Base-by-base conservation (phyloP, 2,329 filamentous ascomycete genomes). In the Fusarium redolens region DNA sequence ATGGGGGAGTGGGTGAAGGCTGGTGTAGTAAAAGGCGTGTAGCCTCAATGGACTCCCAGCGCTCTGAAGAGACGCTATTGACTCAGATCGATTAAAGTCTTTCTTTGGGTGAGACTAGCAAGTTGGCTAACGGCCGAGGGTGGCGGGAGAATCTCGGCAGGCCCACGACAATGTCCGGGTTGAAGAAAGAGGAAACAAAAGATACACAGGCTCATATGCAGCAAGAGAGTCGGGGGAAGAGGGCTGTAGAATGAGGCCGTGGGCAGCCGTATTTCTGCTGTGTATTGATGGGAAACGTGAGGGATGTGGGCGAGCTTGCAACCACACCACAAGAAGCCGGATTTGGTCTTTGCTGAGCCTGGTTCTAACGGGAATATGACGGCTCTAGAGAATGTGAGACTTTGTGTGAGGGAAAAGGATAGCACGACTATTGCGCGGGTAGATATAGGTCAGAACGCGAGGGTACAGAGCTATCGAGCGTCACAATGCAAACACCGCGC, bases 331-430 rank as follows among this genome's bases (percentile, higher is more conserved):
- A 51, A 37, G 59, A 57, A 68, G 65, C 75, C 75, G 75, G 75
- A 77, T 77, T 73, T 69, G 75, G 73, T 57, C 60, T 66, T 44
- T 73, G 61, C 45, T 61, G 54, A 69, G 61, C 22, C 22, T 56
- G 37, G 37, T 55, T 73, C 63, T 60, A 72, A 65, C 69, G 73
- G 68, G 65, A 59, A 68, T 65, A 61, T 59, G 71, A 52, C 60
- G 66, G 61, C 51, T 52, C 50, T 60, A 68, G 58, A 51, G 52
- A 68, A 68, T 61, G 55, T 45, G 63, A 56, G 35, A 40, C 48
- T 47, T 64, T 56, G 54, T 60, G 48, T 51, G 33, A 60, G 41
- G 62, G 30, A 41, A 58, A 59, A 48, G 37, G 31, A 43, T 35
- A 56, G 45, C 20, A 58, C 61, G 28, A 61, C 45, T 18, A 44